Base-by-base conservation (phyloP, 768 basidiomycete genomes). In the Rhizopogon salebrosus region DNA sequence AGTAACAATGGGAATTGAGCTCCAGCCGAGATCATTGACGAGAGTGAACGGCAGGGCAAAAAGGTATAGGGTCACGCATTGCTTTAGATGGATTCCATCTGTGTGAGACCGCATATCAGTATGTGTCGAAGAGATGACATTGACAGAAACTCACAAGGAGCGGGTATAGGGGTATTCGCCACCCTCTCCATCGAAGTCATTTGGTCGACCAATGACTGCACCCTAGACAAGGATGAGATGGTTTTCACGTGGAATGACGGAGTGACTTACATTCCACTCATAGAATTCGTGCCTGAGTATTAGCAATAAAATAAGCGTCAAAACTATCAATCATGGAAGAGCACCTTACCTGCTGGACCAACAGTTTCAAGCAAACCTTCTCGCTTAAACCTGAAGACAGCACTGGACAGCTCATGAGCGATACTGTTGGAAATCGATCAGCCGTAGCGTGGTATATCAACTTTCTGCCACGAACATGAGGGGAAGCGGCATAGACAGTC, bases 51-150 rank as follows among this genome's bases (percentile, higher is more conserved):
- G 95, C 7, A 98, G 78, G 18, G 91, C 83, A 64, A 94, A 93
- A 7, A 98, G 82, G 72, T 95, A 97, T 1, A 95, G 70, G 2
- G 89, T 87, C n/a, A 95, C 90, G 58, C 88, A 91, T 84, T 98
- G 95, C 67, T 95, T 95, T 62, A 95, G 73, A 69, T 97, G 94
- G 54, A 98, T 87, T 37, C 89, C 83, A 60, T 92, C 87, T 89
- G n/a, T n/a, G n/a, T n/a, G 53, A 59, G 62, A 49, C n/a, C 38
- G n/a, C 42, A 29, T 41, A 24, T 62, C 16, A 65, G 59, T 24
- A 52, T 35, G 0, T n/a, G 22, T 31, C 40, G 8, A 45, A 57
- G 29, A 34, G 34, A 37, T 43, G 39, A 4, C 31, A 10, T 20
- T 41, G 53, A 38, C 29, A 48, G 49, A 39, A 27, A 67, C 83